Base-by-base conservation (phyloP, 805 yeast genomes). In the Starmera amethionina region DNA sequence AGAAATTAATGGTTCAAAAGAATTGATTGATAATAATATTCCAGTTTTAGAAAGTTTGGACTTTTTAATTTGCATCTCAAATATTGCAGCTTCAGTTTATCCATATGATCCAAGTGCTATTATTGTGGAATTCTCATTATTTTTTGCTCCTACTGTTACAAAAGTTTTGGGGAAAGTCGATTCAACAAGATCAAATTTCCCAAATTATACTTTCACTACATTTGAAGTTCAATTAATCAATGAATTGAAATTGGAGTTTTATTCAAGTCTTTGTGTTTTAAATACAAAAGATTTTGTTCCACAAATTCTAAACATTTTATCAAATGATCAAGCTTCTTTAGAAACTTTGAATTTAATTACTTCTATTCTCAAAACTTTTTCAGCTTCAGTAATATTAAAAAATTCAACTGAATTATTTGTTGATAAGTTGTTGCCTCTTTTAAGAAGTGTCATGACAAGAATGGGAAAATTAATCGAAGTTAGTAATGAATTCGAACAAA, bases 331-430 rank as follows among this genome's bases (percentile, higher is more conserved):
- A 16, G 43, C 52, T 4, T 57, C 63, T 30, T 42, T 63, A 22
- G 52, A 51, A n/a, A 51, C 56, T n/a, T 39, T 65, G 32, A 53
- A 55, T 31, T 52, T 65, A 32, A 56, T 62, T 12, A 59, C 62
- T 3, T 68, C 67, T 33, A 63, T 66, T 22, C 52, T 65, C 36
- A 59, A 58, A 46, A 46, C 58, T 5, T 61, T 59, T 32, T 58
- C 62, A 32, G 46, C 55, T 18, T 48, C 56, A 32, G 63, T 62
- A 3, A 47, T 55, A 14, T 47, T 58, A 30, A 49, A 48, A 14
- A 44, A 38, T n/a, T 38, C 55, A 4, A 50, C 54, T 29, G 51
- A 54, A n/a, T 43, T 58, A 18, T 22, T 34, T 8, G 52, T 65
- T 6, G 31, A 41, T 5, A 46, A 47, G 32, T 51, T 62, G 7